Percentiles rank a stretch among this genome's conserved stretches.
Conservation (phyloP, 2,329 filamentous ascomycete species). For the Neospermospora avenae region DNA sequence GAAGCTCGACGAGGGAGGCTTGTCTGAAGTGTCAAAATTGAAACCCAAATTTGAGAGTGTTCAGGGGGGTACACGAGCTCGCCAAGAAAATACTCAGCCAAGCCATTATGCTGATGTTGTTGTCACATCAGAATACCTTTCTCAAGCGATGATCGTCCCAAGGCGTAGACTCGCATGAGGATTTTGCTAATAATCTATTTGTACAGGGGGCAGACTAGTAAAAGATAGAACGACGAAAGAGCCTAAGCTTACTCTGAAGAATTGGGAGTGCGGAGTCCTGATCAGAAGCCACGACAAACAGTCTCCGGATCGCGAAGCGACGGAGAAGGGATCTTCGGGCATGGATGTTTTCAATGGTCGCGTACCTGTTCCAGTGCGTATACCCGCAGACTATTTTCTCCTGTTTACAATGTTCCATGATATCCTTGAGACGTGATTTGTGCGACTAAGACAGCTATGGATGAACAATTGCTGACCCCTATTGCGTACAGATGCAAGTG, state of each 20-base stretch:
- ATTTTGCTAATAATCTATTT: background rate
- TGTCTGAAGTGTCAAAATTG: background rate
- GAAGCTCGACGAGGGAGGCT: background rate
- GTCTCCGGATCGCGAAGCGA: background rate
- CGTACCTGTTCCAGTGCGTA: constrained; percentile 53
- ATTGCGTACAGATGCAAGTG: constrained; percentile 44
- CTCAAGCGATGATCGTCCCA: background rate
- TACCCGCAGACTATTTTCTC: too few species aligned
- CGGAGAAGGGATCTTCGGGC: constrained; percentile 19
- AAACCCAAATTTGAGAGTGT: too few species aligned
- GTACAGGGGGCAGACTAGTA: constrained; percentile 68
- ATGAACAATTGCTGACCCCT: too few species aligned
- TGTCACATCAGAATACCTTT: background rate
- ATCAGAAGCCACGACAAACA: background rate
- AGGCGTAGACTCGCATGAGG: background rate
- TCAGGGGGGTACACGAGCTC: background rate
- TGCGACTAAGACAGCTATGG: too few species aligned
- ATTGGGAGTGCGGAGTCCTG: constrained; percentile 94
- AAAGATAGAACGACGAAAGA: constrained; percentile 64
- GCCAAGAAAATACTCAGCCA: background rate
- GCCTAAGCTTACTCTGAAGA: constrained; percentile 77
- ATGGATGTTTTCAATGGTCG: constrained; percentile 47
- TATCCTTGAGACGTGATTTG: too few species aligned
- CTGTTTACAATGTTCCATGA: too few species aligned
- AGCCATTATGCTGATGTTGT: background rate